Percentiles rank a stretch among this genome's conserved stretches.
phyloP scores from a whole-genome alignment of 129 eudicot genomes.

The Tagetes patula region DNA sequence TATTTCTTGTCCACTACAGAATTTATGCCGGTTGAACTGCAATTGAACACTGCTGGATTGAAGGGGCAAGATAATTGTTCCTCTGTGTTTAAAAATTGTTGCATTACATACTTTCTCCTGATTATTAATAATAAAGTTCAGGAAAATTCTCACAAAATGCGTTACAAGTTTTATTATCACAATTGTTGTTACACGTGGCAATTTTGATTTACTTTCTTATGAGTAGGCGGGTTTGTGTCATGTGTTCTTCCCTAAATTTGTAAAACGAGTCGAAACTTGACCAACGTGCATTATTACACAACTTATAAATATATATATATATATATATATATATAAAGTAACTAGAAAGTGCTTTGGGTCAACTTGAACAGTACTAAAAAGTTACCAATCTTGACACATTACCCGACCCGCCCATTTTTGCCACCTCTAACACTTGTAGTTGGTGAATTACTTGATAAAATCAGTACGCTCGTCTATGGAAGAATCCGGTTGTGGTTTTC shows the following conservation, averaged over 20 bases:
- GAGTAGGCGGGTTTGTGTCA: neutral
- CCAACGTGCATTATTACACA: neutral
- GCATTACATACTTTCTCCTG: constrained; percentile 85
- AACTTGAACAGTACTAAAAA: neutral
- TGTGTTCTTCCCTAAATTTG: neutral
- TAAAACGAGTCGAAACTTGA: neutral
- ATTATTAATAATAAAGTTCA: constrained; percentile 18
- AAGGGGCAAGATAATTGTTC: constrained; percentile 54
- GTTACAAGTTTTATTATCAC: neutral
- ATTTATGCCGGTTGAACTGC: constrained; percentile 39
- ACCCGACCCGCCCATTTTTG: neutral
- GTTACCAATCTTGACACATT: neutral
- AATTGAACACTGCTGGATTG: constrained; percentile 49
- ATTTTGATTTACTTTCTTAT: neutral
- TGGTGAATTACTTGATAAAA: constrained; percentile 60
- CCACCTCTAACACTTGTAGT: constrained; percentile 3
- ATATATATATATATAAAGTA: no score
- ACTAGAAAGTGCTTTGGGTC: neutral
- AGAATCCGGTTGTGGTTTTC: constrained; percentile 79
- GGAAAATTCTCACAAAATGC: neutral
- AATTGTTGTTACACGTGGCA: constrained; percentile 10
- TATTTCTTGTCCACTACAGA: constrained; percentile 51
- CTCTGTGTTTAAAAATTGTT: constrained; percentile 56
- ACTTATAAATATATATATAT: no score
- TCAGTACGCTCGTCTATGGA: constrained; percentile 72